Percentiles rank a stretch among this genome's conserved stretches.
Conservation (phyloP, 441 rosid genomes). For the Eutrema salsugineum region DNA sequence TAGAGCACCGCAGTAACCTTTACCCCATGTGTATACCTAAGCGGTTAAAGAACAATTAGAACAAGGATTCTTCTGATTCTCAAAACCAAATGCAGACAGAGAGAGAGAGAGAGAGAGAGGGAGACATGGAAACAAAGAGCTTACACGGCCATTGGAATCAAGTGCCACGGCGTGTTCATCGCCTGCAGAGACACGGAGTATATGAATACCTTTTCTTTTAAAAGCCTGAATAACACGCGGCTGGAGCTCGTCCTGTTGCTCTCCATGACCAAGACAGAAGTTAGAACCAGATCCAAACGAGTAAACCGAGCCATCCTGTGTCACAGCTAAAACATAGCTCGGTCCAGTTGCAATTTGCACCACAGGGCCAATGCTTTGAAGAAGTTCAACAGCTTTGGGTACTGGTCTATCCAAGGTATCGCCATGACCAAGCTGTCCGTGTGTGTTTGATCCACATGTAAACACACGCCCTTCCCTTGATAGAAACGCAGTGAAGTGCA, state of each 20-base stretch:
- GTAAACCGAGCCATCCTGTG: conserved; percentile 63
- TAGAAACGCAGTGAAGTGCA: conserved; percentile 80
- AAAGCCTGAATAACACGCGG: conserved; percentile 78
- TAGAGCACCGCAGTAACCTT: conserved; percentile 95
- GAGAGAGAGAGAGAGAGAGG: neutral
- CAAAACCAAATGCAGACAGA: conserved; percentile 9
- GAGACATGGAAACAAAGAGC: conserved; percentile 29
- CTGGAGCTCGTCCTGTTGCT: conserved; percentile 77
- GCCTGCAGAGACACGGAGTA: conserved; percentile 91
- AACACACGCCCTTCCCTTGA: conserved; percentile 71
- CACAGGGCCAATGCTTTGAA: conserved; percentile 55
- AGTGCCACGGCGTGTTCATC: conserved; percentile 96
- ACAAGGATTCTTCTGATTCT: neutral
- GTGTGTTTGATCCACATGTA: conserved; percentile 78
- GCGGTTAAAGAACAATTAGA: conserved; percentile 19
- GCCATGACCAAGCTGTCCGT: conserved; percentile 94
- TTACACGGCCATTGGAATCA: conserved; percentile 87
- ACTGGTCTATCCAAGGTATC: conserved; percentile 73
- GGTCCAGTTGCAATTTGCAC: conserved; percentile 91
- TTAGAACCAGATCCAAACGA: conserved; percentile 91
- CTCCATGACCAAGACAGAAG: conserved; percentile 98
- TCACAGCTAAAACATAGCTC: conserved; percentile 73
- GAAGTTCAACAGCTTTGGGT: conserved; percentile 57
- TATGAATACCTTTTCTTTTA: conserved; percentile 63
- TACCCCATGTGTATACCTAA: conserved; percentile 97